Base-by-base conservation (phyloP, 202 grass and related monocot genomes). In the Zizania palustris region DNA sequence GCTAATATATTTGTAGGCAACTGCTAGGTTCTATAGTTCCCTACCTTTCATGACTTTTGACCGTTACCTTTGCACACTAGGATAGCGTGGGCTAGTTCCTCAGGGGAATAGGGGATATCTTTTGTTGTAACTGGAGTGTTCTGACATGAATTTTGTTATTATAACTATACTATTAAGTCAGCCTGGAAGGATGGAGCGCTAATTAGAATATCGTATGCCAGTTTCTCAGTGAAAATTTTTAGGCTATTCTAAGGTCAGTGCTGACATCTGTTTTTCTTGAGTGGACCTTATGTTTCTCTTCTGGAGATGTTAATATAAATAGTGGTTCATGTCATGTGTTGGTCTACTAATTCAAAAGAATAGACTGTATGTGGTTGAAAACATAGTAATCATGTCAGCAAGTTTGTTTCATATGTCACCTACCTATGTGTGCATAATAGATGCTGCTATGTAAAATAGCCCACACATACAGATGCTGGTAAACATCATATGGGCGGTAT, bases 61-160 rank as follows among this genome's bases (percentile, higher is more conserved):
- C 71, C 20, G 66, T 84, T 71, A 80, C 63, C 80, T 83, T 79
- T 75, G n/a, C 64, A 80, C 37, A 80, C 63, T 62, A 57, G 75
- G 51, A 56, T 64, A 63, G 35, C 63, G 49, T 84, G 64, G 69
- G 33, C 48, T 43, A 78, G 39, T 71, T 39, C 40, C 71, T 48
- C 45, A 72, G 67, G 46, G 50, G 50, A 54, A 54, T 19, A 19
- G 50, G 50, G 14, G 49, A 19, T 54, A 54, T 36, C 11, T 64
- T 77, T 40, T 77, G 68, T 55, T 73, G 82, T 79, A 66, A 65
- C 71, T 57, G 15, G 60, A 49, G 41, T 65, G 18, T 19, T 60
- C 42, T 79, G 83, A 72, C 75, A 73, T 60, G 60, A 79, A 73
- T 84, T 70, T 78, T 79, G 60, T 58, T 57, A 59, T 39, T 68